phyloP scores from a whole-genome alignment of 306 rosid genomes.

The Vigna angularis region DNA sequence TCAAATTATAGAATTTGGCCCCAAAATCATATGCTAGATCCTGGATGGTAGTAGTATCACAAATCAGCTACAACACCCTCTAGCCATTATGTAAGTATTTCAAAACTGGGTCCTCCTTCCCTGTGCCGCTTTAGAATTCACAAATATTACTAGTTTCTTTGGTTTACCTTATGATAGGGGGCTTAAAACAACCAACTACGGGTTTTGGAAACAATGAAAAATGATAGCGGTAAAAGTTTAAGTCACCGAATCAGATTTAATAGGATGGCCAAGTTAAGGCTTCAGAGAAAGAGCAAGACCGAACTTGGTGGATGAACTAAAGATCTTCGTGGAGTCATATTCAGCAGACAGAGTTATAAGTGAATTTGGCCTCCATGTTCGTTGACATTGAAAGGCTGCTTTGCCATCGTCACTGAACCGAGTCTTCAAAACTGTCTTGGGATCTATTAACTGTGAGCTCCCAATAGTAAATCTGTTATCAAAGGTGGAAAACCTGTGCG shows the following conservation, averaged over 20 bases:
- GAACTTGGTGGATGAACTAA: constrained; percentile 65
- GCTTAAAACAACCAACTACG: constrained; percentile 45
- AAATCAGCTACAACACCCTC: constrained; percentile 43
- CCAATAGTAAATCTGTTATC: constrained; percentile 85
- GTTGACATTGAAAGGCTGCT: constrained; percentile 76
- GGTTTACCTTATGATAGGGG: constrained; percentile 51
- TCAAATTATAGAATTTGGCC: constrained; percentile 29
- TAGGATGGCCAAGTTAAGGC: constrained; percentile 62
- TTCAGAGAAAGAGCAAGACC: constrained; percentile 88
- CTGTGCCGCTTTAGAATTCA: constrained; percentile 48
- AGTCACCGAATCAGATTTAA: constrained; percentile 27
- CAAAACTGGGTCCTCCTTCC: constrained; percentile 69
- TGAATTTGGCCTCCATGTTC: constrained; percentile 95
- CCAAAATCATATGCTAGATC: constrained; percentile 42
- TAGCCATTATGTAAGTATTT: constrained; percentile 43
- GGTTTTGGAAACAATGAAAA: constrained; percentile 46
- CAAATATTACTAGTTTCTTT: constrained; percentile 46
- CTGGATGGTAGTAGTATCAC: constrained; percentile 26
- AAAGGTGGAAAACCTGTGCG: constrained; percentile 64
- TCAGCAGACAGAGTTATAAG: constrained; percentile 78
- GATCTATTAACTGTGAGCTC: constrained; percentile 72
- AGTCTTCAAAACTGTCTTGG: constrained; percentile 64
- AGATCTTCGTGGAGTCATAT: constrained; percentile 70
- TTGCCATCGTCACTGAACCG: constrained; percentile 81
- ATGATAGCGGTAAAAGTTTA: constrained; percentile 35